Base-by-base conservation (phyloP, 202 grass and related monocot genomes). In the Musa balbisiana region DNA sequence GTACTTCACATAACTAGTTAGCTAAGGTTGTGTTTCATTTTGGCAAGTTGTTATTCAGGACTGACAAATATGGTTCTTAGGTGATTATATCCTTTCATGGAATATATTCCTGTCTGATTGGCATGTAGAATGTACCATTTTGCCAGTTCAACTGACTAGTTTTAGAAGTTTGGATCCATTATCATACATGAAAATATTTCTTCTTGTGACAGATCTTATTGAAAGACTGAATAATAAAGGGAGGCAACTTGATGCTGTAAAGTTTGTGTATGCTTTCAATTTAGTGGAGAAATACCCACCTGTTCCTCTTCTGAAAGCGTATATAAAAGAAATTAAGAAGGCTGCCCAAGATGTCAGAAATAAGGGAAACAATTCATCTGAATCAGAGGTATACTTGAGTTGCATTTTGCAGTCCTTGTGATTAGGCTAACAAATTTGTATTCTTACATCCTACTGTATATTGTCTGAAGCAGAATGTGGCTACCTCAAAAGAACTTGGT, bases 141-240 rank as follows among this genome's bases (percentile, higher is more conserved):
- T 60, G 56, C 56, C 8, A 3, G 33, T n/a, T n/a, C 16, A n/a
- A n/a, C 16, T 60, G 15, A 20, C 4, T n/a, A 8, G 4, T 60
- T 60, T 20, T n/a, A 60, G 6, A 60, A 4, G 6, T n/a, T 8
- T 60, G 56, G 19, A 60, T 60, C 56, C 56, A 60, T 60, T n/a
- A 60, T 9, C 56, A 60, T 19, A 60, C 56, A 60, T n/a, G 16
- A 16, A 60, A 60, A 8, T 8, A 60, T 14, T 58, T 74, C 11
- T 73, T 1, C 65, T 79, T 70, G 52, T 79, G 53, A 17, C 76
- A 79, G 76, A 79, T 55, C 64, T 79, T 10, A 56, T 79, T 49
- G 62, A 49, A 65, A 69, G 43, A 55, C 33, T 79, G 76, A 69
- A 56, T 15, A 21, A 21, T 21, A 79, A 70, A 2, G 76, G 76